Base-by-base conservation (phyloP, 169 alveolate species). In the Condylostoma magnum region DNA sequence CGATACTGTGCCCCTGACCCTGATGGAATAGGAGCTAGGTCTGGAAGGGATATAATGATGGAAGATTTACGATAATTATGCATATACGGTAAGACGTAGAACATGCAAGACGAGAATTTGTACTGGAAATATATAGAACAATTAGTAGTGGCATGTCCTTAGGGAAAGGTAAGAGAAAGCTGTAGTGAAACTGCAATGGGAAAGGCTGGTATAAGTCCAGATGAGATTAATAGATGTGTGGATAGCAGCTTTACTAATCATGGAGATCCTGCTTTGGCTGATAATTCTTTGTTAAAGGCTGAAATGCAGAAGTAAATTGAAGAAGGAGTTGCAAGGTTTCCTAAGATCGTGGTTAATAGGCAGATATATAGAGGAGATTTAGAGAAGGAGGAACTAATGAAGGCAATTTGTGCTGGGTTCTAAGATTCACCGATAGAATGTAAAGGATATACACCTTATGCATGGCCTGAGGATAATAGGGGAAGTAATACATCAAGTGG, bases 1-100 rank as follows among this genome's bases (percentile, higher is more conserved):
- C 65, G 83, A 44, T 76, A 76, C 38, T 76, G 83, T 67, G 83
- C 77, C 10, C 65, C 73, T 20, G 82, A 75, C 46, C 82, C 82
- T 63, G 82, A 75, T 65, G 77, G 60, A 25, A 30, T 28, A 31
- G 82, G 82, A 3, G 72, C 77, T n/a, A 8, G 22, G 28, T 30
- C 66, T 25, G 82, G 82, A 5, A 36, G 51, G 53, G 72, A 75
- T 12, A 48, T 69, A 6, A 58, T 75, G 6, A 38, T 38, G 34
- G 76, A 75, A 36, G 63, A 60, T 27, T 52, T 75, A 6, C 48
- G 70, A 50, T 46, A 75, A 43, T 4, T 63, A 1, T 75, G 82
- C 36, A 52, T 75, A n/a, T 50, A 31, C 6, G 31, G 67, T 20
- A n/a, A 28, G 12, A n/a, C 53, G 31, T 25, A 47, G 34, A 46